Conservation (phyloP, 1,284 basidiomycete species). For the Ustilago tritici region DNA sequence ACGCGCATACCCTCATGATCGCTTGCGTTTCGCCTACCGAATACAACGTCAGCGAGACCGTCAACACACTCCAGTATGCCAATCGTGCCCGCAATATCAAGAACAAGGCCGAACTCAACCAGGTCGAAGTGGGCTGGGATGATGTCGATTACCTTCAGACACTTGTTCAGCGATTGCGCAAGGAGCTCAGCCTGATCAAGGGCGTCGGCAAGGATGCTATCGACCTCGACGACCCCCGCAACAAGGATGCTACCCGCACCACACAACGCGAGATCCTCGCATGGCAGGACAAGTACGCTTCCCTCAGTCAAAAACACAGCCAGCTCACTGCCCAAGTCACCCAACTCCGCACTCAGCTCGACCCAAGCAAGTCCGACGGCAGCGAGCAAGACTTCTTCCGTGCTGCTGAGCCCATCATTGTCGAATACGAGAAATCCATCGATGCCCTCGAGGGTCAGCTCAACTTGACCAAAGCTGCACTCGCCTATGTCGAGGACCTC, state of each 20-base stretch:
- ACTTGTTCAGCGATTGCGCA: constrained; percentile 75
- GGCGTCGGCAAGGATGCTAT: constrained; percentile 72
- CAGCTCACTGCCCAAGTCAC: constrained; percentile 89
- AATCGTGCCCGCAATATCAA: constrained; percentile 97
- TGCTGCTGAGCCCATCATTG: constrained; percentile 94
- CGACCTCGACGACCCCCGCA: constrained; percentile 39
- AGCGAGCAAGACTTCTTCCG: constrained; percentile 87
- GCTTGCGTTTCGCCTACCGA: constrained; percentile 96
- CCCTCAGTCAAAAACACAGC: constrained; percentile 83
- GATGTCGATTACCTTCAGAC: constrained; percentile 93
- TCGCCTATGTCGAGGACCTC: constrained; percentile 88
- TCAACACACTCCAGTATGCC: constrained; percentile 98
- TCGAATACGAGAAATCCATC: constrained; percentile 97
- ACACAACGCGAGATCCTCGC: constrained; percentile 77
- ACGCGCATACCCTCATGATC: constrained; percentile 98
- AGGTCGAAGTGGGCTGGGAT: constrained; percentile 97
- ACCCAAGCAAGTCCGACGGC: constrained; percentile 55
- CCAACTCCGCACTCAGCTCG: constrained; percentile 60
- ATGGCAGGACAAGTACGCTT: constrained; percentile 84
- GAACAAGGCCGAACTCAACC: constrained; percentile 90
- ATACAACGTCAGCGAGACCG: constrained; percentile 92
- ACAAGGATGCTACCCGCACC: constrained; percentile 34
- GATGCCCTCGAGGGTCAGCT: constrained; percentile 93
- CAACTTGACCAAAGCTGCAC: constrained; percentile 85
- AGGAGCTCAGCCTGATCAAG: constrained; percentile 83